Percentiles rank a stretch among this genome's conserved stretches.
These are phyloP conservation scores for Desmodesmus armatus DNA, from an alignment of 139 green algal genomes.

Conservation along the genomic window DNA sequence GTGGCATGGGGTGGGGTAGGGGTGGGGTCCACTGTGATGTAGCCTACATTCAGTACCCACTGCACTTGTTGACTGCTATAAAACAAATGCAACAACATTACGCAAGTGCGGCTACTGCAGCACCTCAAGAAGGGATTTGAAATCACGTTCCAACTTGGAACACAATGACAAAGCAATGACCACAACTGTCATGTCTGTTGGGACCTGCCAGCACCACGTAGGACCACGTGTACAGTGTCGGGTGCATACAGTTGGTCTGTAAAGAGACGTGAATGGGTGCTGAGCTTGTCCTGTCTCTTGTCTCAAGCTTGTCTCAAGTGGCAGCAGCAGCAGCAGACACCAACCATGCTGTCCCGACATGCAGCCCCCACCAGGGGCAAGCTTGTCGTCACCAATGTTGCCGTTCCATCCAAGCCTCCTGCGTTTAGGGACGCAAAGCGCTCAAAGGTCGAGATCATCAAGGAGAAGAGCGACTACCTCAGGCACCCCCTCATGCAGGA, in stretches of 20 bases:
- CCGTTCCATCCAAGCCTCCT: conserved; percentile 82
- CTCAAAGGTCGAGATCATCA: conserved; percentile 96
- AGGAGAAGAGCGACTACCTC: conserved; percentile 97
- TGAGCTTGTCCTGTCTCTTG: neutral
- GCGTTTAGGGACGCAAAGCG: conserved; percentile 78
- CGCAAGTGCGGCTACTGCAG: no score
- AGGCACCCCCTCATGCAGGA: conserved; percentile 98
- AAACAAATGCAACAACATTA: no score
- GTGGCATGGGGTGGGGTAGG: neutral
- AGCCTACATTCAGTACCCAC: neutral
- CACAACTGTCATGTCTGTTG: neutral
- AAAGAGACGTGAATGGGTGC: neutral
- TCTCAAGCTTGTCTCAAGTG: neutral
- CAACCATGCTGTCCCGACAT: neutral
- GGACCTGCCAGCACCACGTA: neutral
- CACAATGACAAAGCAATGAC: no score
- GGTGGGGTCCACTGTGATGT: no score
- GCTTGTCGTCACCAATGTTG: conserved; percentile 57
- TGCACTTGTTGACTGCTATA: neutral
- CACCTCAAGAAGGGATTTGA: no score
- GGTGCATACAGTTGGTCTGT: neutral
- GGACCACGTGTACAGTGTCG: neutral
- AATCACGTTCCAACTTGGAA: no score
- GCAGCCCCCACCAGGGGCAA: conserved; percentile 10
- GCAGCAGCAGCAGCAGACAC: neutral